Conservation (phyloP, 164 flowering plant species). For the Berberis thunbergii region DNA sequence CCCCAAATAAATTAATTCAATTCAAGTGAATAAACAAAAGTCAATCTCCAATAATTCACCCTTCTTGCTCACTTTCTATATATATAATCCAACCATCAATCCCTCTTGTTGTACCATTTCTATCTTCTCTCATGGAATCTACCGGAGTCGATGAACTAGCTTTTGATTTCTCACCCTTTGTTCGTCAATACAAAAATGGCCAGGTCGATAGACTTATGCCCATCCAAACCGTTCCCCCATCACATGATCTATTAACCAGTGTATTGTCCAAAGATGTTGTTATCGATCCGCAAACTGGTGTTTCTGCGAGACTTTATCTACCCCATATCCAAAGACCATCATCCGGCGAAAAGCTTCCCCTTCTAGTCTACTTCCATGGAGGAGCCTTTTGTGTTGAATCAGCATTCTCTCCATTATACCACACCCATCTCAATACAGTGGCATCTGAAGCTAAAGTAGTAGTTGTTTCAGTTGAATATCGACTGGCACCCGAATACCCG, state of each 20-base stretch:
- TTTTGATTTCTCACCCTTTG: conserved; percentile 1
- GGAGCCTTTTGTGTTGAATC: conserved; percentile 20
- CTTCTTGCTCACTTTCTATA: no score
- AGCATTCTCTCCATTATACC: conserved; percentile 14
- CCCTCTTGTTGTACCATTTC: no score
- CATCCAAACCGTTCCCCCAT: not conserved
- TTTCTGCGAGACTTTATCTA: conserved; percentile 21
- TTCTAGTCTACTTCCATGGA: conserved; percentile 29
- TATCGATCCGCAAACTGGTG: conserved; percentile 4
- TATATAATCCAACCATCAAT: no score
- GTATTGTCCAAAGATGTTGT: conserved; percentile 23
- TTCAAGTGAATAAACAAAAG: no score
- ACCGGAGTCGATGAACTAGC: not conserved
- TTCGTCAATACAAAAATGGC: conserved; percentile 2
- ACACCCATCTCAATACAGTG: conserved; percentile 9
- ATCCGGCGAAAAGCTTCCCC: conserved; percentile 15
- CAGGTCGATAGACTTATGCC: not conserved
- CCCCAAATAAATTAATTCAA: no score
- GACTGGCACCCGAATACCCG: conserved; percentile 30
- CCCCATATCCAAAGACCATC: conserved; percentile 9
- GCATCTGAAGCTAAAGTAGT: conserved; percentile 18
- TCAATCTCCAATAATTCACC: no score
- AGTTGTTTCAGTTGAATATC: conserved; percentile 25
- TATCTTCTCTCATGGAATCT: not conserved
- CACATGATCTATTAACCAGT: conserved; percentile 6